Conservation (phyloP, 2,329 filamentous ascomycete genomes). For the Dactylonectria macrodidyma region DNA sequence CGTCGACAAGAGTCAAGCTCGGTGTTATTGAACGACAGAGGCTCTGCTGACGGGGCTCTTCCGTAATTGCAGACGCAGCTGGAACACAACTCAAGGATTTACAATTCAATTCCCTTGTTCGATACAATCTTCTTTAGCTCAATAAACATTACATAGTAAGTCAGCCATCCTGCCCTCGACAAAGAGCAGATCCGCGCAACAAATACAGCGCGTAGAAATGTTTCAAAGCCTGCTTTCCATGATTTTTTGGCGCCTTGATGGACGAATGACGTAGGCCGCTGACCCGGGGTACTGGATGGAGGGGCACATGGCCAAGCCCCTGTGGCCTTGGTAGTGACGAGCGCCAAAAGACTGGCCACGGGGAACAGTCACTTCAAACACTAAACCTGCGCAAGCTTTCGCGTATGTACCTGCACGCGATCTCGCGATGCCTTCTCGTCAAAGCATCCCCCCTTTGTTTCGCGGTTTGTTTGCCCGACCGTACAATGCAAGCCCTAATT, state of each 20-base stretch:
- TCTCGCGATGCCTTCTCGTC: not conserved
- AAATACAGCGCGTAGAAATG: slow-evolving; percentile 1
- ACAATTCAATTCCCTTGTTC: slow-evolving; percentile 2
- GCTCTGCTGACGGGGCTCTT: not conserved
- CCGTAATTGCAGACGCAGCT: not conserved
- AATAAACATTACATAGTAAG: not conserved
- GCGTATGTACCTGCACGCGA: not conserved
- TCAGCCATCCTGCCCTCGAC: not conserved
- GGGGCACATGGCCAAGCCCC: slow-evolving; percentile 25
- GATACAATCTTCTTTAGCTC: not conserved
- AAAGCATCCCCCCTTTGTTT: not conserved
- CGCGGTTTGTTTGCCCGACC: not conserved
- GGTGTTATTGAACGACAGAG: slow-evolving; percentile 10
- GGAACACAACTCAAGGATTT: not conserved
- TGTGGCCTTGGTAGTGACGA: slow-evolving; percentile 8
- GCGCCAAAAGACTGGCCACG: slow-evolving; percentile 11
- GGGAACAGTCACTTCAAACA: not conserved
- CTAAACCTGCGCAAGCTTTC: slow-evolving; percentile 4
- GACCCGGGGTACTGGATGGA: slow-evolving; percentile 7
- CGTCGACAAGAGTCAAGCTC: slow-evolving; percentile 12
- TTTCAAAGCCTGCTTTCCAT: slow-evolving; percentile 18
- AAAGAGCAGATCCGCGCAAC: not conserved
- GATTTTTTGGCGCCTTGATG: slow-evolving; percentile 8
- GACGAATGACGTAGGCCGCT: slow-evolving; percentile 28
- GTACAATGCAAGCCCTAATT: not conserved